These are phyloP conservation scores for Cylindrotheca fusiformis DNA, from an alignment of 108 stramenopile genomes.

Conservation along the genomic window DNA sequence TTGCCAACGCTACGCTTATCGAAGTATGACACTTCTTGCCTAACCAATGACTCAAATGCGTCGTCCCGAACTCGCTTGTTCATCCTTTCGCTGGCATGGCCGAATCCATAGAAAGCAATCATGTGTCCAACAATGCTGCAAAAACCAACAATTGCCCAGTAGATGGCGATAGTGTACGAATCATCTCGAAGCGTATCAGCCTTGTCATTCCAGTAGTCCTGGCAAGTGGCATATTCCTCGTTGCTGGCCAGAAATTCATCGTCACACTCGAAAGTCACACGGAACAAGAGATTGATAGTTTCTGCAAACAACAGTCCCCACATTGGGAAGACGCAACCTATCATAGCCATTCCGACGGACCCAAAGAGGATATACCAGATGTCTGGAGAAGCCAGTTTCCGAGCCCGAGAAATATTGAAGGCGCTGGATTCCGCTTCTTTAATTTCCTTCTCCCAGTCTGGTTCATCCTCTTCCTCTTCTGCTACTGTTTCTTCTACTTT, in stretches of 20 bases:
- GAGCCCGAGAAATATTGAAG: no score
- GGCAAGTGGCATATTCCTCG: slow-evolving; percentile 31
- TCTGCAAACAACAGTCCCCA: slow-evolving; percentile 64
- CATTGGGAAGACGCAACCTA: slow-evolving; percentile 66
- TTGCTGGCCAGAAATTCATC: no score
- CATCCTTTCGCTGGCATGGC: slow-evolving; percentile 66
- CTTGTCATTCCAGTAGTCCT: slow-evolving; percentile 46
- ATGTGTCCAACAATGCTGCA: slow-evolving; percentile 59
- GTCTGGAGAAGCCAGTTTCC: no score
- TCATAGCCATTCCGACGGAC: slow-evolving; percentile 57
- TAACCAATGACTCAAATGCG: slow-evolving; percentile 54
- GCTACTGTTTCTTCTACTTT: no score
- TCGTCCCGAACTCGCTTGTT: slow-evolving; percentile 67
- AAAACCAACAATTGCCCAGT: slow-evolving; percentile 46
- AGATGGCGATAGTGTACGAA: slow-evolving; percentile 38
- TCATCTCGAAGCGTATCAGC: slow-evolving; percentile 50
- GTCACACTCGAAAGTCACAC: slow-evolving; percentile 40
- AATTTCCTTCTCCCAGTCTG: slow-evolving; percentile 6
- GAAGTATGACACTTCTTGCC: slow-evolving; percentile 77
- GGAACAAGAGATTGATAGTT: slow-evolving; percentile 64
- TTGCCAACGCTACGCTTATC: slow-evolving; percentile 67
- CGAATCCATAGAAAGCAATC: slow-evolving; percentile 64
- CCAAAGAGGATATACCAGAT: slow-evolving; percentile 27
- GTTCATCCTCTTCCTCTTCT: no score
- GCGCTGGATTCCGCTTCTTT: no score